Evolutionary conservation across 2,329 filamentous ascomycete genomes (phyloP).

Genomic region (Zopfia rhizophila): DNA sequence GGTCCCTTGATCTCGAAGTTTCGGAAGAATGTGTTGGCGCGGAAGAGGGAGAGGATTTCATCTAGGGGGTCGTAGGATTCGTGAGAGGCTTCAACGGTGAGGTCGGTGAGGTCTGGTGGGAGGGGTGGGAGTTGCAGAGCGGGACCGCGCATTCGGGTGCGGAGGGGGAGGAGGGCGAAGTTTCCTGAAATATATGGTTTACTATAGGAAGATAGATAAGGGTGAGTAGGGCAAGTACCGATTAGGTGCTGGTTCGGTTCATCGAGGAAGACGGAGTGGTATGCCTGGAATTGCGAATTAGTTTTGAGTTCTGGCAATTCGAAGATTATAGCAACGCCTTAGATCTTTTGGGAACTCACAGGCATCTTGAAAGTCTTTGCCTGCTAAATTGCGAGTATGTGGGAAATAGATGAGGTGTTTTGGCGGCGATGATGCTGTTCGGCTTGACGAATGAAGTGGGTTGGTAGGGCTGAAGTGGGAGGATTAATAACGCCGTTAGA

Average conservation of each 20-base stretch:
- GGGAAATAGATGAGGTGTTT: conserved; percentile 34
- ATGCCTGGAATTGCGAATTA: conserved; percentile 74
- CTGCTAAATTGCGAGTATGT: no score
- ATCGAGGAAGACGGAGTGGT: conserved; percentile 96
- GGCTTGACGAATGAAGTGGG: conserved; percentile 36
- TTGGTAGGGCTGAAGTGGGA: conserved; percentile 46
- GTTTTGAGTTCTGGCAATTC: background rate
- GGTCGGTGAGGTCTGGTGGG: conserved; percentile 64
- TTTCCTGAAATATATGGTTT: conserved; percentile 68
- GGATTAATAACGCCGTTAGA: conserved; percentile 19
- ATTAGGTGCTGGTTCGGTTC: conserved; percentile 75
- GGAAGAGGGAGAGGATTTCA: conserved; percentile 91
- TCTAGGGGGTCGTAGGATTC: conserved; percentile 97
- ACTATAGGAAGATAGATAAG: conserved; percentile 2
- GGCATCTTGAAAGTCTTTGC: conserved; percentile 56
- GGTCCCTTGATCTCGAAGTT: conserved; percentile 99
- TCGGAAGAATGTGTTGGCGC: conserved; percentile 98
- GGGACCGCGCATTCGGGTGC: conserved; percentile 94
- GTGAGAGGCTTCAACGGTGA: conserved; percentile 77
- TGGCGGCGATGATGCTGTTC: conserved; percentile 38
- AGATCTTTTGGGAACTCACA: conserved; percentile 44
- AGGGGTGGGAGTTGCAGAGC: conserved; percentile 81
- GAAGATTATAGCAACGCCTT: background rate
- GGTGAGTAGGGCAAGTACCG: conserved; percentile 53
- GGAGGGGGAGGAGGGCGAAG: conserved; percentile 92